Conservation (phyloP, 495 filamentous ascomycete species). For the Chlorociboria aeruginascens region DNA sequence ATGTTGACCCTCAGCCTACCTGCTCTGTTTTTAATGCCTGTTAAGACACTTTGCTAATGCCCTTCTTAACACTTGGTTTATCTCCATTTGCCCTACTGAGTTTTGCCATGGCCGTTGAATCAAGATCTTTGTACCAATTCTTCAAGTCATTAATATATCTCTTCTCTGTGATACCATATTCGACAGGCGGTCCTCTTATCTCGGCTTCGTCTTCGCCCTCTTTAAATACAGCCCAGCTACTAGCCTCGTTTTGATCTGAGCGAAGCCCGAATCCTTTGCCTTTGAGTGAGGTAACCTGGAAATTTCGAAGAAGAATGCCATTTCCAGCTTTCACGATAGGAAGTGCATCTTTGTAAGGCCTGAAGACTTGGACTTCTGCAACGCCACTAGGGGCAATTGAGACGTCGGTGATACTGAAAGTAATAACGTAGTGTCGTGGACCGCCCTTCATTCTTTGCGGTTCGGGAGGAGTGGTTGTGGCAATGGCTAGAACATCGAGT, state of each 20-base stretch:
- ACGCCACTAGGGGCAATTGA: conserved; percentile 34
- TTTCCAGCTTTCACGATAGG: conserved; percentile 61
- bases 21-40: too few species aligned
- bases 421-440: conserved; percentile 56
- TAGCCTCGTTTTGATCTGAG: conserved; percentile 25
- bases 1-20: too few species aligned
- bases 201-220: conserved; percentile 32
- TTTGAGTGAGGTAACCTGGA: conserved; percentile 50
- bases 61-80: conserved; percentile 4
- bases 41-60: conserved; percentile 5
- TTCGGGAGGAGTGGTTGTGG: conserved; percentile 39
- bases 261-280: conserved; percentile 35
- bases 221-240: conserved; percentile 53
- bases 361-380: conserved; percentile 56
- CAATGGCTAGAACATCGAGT: conserved; percentile 58
- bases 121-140: conserved; percentile 34
- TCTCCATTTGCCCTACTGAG: conserved; percentile 20
- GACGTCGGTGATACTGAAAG: conserved; percentile 59
- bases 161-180: conserved; percentile 47
- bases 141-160: conserved; percentile 41
- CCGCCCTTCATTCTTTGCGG: conserved; percentile 50
- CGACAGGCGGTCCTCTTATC: conserved; percentile 51
- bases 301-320: conserved; percentile 61
- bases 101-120: conserved; percentile 20
- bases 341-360: conserved; percentile 58